These are phyloP conservation scores for Populus deltoides DNA, from an alignment of 345 rosid genomes.

Conservation along the genomic window DNA sequence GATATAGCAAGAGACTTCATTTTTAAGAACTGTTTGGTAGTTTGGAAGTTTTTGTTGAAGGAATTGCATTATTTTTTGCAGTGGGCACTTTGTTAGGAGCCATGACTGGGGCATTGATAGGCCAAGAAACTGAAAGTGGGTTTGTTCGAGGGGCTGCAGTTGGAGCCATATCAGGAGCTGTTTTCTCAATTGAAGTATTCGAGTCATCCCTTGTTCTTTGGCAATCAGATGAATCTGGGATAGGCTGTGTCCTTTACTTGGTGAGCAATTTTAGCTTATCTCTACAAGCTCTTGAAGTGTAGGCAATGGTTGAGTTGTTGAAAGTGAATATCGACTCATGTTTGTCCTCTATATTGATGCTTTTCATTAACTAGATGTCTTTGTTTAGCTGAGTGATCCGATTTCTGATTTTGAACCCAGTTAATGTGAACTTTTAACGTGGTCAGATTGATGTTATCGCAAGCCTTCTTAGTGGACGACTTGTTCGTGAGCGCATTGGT, in stretches of 20 bases:
- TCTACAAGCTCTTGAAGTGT: not conserved
- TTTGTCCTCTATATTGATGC: not conserved
- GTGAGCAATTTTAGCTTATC: conserved; percentile 39
- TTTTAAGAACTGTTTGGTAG: not conserved
- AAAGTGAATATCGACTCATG: not conserved
- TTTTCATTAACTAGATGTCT: not conserved
- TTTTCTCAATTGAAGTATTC: conserved; percentile 95
- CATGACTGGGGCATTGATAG: conserved; percentile 96
- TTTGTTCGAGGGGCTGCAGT: conserved; percentile 95
- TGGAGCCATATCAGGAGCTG: conserved; percentile 99
- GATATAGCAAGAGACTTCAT: not conserved
- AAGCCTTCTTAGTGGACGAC: conserved; percentile 97
- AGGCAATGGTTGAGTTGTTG: not conserved
- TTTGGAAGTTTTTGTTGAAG: not conserved
- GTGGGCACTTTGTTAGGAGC: conserved; percentile 98
- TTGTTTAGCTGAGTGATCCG: not conserved
- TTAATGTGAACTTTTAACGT: conserved; percentile 17
- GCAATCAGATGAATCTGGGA: conserved; percentile 89
- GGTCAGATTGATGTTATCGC: conserved; percentile 92
- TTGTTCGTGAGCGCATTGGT: conserved; percentile 93
- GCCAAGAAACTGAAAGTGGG: conserved; percentile 99
- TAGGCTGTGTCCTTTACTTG: conserved; percentile 90
- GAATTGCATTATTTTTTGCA: conserved; percentile 31
- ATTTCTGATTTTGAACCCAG: conserved; percentile 1
- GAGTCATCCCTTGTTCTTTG: conserved; percentile 95